Evolutionary conservation across 805 yeast species (phyloP).

Genomic region (Sungouiella blattae): DNA sequence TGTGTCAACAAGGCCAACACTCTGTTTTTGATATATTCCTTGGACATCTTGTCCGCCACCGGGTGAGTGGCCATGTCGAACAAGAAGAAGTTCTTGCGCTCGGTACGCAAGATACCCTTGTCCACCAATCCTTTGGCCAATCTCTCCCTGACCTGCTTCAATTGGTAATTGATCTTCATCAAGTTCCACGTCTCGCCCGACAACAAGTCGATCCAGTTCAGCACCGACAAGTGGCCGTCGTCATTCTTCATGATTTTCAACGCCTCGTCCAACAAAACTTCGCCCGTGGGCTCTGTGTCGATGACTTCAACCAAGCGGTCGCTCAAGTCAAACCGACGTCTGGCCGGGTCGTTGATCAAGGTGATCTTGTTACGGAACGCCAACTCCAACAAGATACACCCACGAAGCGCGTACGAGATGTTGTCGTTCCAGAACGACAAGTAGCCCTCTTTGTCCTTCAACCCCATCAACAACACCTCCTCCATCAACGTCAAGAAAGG

Average conservation of each 20-base stretch:
- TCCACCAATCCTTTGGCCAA: constrained; percentile 95
- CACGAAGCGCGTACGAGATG: constrained; percentile 92
- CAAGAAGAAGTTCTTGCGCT: constrained; percentile 86
- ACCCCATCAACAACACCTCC: constrained; percentile 88
- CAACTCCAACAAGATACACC: constrained; percentile 87
- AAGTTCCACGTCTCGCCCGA: constrained; percentile 98
- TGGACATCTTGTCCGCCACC: constrained; percentile 78
- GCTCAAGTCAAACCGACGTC: constrained; percentile 81
- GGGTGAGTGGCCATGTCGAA: constrained; percentile 99
- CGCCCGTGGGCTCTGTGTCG: constrained; percentile 87
- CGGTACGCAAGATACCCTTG: constrained; percentile 94
- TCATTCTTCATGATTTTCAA: constrained; percentile 83
- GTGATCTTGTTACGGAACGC: constrained; percentile 88
- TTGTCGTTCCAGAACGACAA: constrained; percentile 97
- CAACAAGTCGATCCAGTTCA: constrained; percentile 89
- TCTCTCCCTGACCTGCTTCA: constrained; percentile 95
- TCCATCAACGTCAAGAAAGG: constrained; percentile 93
- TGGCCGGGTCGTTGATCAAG: constrained; percentile 86
- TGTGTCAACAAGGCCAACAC: constrained; percentile 66
- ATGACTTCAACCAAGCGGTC: constrained; percentile 87
- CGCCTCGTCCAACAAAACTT: constrained; percentile 91
- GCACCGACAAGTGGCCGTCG: constrained; percentile 71
- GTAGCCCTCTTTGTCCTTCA: constrained; percentile 94
- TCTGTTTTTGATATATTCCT: constrained; percentile 75
- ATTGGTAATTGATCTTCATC: constrained; percentile 89